A percentile compares a stretch with the other conserved stretches of the same genome.
These are phyloP conservation scores for Pneumocystis jirovecii DNA, from an alignment of 1,139 yeast species.

Conservation along the genomic window DNA sequence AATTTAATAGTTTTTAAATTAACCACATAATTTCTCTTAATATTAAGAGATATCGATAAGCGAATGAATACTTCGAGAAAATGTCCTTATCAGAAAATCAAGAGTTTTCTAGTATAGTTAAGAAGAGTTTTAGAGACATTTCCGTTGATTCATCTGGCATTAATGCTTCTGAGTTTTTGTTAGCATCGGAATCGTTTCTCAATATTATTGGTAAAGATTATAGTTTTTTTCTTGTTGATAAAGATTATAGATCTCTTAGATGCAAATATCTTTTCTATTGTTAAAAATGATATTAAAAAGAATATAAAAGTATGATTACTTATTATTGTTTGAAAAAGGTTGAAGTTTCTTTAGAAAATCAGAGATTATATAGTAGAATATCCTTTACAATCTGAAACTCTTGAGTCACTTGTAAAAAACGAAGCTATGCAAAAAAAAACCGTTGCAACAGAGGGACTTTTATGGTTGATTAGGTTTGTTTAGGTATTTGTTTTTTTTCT, in stretches of 20 bases:
- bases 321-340: background rate
- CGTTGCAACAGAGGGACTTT: slow-evolving; percentile 80
- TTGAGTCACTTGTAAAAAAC: slow-evolving; percentile 58
- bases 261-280: slow-evolving; percentile 70
- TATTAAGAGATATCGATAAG: background rate
- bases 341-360: slow-evolving; percentile 32
- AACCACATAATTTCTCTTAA: too few relatives aligned
- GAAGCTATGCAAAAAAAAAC: slow-evolving; percentile 50
- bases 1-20: background rate
- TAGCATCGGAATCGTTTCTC: slow-evolving; percentile 73
- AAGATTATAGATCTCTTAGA: slow-evolving; percentile 50
- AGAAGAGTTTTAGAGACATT: slow-evolving; percentile 51
- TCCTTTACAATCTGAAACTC: slow-evolving; percentile 48
- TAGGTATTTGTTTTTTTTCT: background rate
- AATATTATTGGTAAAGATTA: slow-evolving; percentile 44
- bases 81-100: background rate
- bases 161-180: slow-evolving; percentile 59
- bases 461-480: slow-evolving; percentile 50
- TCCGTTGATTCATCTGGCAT: slow-evolving; percentile 47
- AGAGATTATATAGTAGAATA: slow-evolving; percentile 49
- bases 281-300: slow-evolving; percentile 79
- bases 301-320: slow-evolving; percentile 37
- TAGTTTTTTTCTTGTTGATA: slow-evolving; percentile 15
- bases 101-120: background rate
- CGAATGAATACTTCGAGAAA: background rate